Base-by-base conservation (phyloP, 2,329 filamentous ascomycete species). In the Penicillium italicum region DNA sequence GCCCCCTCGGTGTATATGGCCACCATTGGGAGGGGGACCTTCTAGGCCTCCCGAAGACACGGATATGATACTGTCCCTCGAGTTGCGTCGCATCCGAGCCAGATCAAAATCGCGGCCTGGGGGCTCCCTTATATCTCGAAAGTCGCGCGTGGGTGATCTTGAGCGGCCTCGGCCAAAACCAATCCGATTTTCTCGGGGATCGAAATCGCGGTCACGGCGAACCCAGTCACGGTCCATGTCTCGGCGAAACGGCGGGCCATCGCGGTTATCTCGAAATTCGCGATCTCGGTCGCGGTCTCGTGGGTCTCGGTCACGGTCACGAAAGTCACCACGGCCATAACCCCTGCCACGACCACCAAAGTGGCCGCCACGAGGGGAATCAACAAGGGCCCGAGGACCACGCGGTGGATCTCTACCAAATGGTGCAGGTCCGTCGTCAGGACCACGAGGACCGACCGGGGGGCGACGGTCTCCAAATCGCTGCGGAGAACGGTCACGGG, bases 301-400 rank as follows among this genome's bases (percentile, higher is more conserved):
- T 63, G 85, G 87, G 50, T 90, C 88, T 24, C 84, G 82, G 14
- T 71, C 69, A 24, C 69, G 82, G 16, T 69, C 69, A 48, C 70
- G 65, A 56, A 71, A 72, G 38, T 71, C 70, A 45, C 67, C 67
- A 41, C 69, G 66, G 44, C 66, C 66, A 56, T 70, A 70, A n/a
- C 69, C 69, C 85, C 87, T 30, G 24, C 72, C 72, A 42, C 70
- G 69, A 50, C 73, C 71, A 58, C 69, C 66, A 56, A 74, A 72
- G 20, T 67, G 62, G 22, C 69, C 66, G 31, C 85, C 85, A 60
- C 81, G 83, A n/a, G 84, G 82, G 30, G 83, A 76, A 58, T 93
- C 89, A 57, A 88, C 82, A 55, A 91, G 77, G 4, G 89, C 90
- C 72, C 92, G 91, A 11, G 91, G 91, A 0, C 89, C 91, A 53